Base-by-base conservation (phyloP, 345 rosid genomes). In the Lepidium sativum region DNA sequence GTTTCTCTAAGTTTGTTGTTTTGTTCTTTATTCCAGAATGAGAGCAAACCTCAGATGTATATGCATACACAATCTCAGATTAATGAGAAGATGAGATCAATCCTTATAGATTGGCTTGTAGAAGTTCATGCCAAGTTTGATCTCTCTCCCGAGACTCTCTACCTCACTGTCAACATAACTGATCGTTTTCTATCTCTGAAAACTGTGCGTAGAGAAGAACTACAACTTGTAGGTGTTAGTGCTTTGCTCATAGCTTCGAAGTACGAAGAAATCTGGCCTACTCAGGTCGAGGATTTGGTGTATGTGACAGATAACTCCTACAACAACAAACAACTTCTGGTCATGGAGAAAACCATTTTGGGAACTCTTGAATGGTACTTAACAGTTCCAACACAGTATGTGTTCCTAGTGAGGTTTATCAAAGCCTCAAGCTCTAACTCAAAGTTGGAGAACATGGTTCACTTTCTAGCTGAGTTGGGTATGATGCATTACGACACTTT, bases 251-350 rank as follows among this genome's bases (percentile, higher is more conserved):
- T 83, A 2, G 98, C 98, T 39, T 84, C 98, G 3, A 95, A 95
- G 39, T 91, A 95, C 54, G 97, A 91, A 68, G 99, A 91, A 48
- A 95, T 95, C 54, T 95, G 99, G 99, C 89, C 99, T 12, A 94
- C 98, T 2, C 94, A 88, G 86, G 98, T 95, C 41, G 86, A 86
- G 60, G 99, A 95, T 59, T 57, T 95, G 59, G 90, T 82, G 0
- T 81, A 88, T 70, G 86, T 95, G 8, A 81, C 98, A 11, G 97
- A 86, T 53, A 80, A 82, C 70, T 86, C 95, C 2, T 95, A 84
- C 80, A 44, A 14, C 18, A 76, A 81, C 48, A 70, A 75, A 42
- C 91, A 91, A 54, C 77, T 95, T 31, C 77, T 95, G 16, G 58
- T 71, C 9, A 95, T 91, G 99, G 99, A 95, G 88, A 95, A 95